Evolutionary conservation across 306 rosid species (phyloP), one percentile per base, ranked within the genome.

Genomic region (Cicer cuneatum): DNA sequence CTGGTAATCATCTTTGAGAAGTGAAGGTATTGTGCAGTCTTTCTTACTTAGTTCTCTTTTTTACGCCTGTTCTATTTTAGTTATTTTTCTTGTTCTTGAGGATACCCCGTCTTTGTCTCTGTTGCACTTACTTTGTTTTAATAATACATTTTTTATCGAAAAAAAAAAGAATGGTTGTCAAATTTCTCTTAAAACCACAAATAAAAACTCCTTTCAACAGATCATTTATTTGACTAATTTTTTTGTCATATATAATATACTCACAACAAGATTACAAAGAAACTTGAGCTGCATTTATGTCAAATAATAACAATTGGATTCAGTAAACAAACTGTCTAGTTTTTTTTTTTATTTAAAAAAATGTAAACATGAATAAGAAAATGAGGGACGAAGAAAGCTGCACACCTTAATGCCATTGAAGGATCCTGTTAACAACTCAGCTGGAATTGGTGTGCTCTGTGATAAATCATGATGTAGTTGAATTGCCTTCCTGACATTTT

Each of bases 351-450:
- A 3, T 11, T 12, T 16, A 8, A 2, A 21, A 38, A 43, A 33
- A 43, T 43, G 42, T 8, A 62, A 64, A 70, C 35, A 66, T 14
- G 15, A 51, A 78, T 7, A 65, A 43, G 37, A 58, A 76, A 53
- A 61, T 1, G 63, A 62, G 21, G n/a, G 39, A 68, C 29, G 24
- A 78, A 75, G 60, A 78, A 42, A 24, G 73, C 65, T 16, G 39
- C 60, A 63, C 69, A 91, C 97, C 97, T 89, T 88, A 75, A 91
- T 80, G 74, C 90, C 87, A 84, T 86, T 70, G 73, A 89, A 91
- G 74, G 67, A 57, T 60, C 98, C 98, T 10, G 68, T 89, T 77
- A 93, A 66, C 76, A 93, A 85, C 86, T 93, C 96, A 59, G 97
- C 90, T 33, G 97, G 96, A 71, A 71, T 74, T 35, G 1, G 77